Percentiles rank a stretch among this genome's conserved stretches.
Evolutionary conservation across 257 asterid genomes (phyloP).

Genomic region (Catharanthus roseus): DNA sequence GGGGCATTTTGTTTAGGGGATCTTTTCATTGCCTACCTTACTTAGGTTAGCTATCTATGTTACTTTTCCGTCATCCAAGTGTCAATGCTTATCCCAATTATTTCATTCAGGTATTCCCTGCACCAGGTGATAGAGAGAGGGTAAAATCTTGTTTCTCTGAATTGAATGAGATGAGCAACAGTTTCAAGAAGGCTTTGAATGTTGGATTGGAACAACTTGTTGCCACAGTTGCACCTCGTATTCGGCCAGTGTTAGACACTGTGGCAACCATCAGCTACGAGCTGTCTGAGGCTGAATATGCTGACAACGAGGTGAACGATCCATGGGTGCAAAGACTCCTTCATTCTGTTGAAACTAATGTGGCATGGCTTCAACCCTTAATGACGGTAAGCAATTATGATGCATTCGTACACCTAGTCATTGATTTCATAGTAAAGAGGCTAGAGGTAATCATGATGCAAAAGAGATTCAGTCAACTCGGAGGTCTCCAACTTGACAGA

Average conservation of each 20-base stretch:
- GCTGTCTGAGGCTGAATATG: constrained; percentile 88
- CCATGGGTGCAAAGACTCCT: constrained; percentile 99
- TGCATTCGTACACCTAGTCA: constrained; percentile 59
- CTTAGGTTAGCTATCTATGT: neutral
- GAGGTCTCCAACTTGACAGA: constrained; percentile 97
- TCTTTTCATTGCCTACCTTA: neutral
- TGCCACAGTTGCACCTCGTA: constrained; percentile 66
- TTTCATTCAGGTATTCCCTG: constrained; percentile 56
- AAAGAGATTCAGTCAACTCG: constrained; percentile 91
- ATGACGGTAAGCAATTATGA: constrained; percentile 85
- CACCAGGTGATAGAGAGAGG: constrained; percentile 79
- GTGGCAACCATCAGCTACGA: constrained; percentile 88
- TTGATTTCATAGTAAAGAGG: constrained; percentile 83
- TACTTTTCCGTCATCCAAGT: neutral
- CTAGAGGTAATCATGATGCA: constrained; percentile 98
- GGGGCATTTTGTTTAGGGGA: neutral
- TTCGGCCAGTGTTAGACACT: constrained; percentile 76
- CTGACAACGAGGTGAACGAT: constrained; percentile 92
- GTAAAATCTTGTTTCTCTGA: constrained; percentile 86
- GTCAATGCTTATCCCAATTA: constrained; percentile 14
- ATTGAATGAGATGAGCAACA: constrained; percentile 71
- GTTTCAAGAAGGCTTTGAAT: constrained; percentile 64
- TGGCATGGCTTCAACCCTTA: constrained; percentile 81
- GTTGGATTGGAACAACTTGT: constrained; percentile 84
- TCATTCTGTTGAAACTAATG: constrained; percentile 76